These are phyloP conservation scores for Colletotrichum gigasporum DNA, from an alignment of 2,329 filamentous ascomycete species.

Conservation along the genomic window DNA sequence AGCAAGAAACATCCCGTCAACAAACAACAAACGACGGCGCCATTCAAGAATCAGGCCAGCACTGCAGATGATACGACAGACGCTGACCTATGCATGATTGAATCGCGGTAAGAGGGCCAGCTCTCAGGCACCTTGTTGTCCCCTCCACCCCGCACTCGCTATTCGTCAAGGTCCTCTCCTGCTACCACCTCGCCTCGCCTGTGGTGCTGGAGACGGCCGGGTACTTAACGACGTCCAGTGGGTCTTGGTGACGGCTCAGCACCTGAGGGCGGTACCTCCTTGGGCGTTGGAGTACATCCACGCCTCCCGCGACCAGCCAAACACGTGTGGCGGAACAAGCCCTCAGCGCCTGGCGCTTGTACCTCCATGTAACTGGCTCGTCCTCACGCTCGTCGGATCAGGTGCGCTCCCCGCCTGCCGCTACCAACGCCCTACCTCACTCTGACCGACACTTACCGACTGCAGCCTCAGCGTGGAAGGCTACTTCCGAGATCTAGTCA, in stretches of 20 bases:
- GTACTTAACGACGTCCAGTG: slow-evolving; percentile 11
- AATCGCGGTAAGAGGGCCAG: background rate
- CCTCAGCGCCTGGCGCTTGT: slow-evolving; percentile 10
- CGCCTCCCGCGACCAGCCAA: background rate
- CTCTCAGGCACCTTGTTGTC: slow-evolving; percentile 5
- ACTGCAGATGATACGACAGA: no score
- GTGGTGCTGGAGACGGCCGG: background rate
- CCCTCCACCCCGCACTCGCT: slow-evolving; percentile 11
- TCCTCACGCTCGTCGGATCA: slow-evolving; percentile 5
- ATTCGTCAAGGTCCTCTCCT: slow-evolving; percentile 7
- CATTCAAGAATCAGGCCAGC: no score
- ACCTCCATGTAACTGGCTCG: slow-evolving; percentile 1
- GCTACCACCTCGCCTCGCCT: background rate
- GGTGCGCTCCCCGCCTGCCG: slow-evolving; percentile 21
- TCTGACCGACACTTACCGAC: slow-evolving; percentile 30
- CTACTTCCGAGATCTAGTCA: slow-evolving; percentile 28
- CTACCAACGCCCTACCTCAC: slow-evolving; percentile 23
- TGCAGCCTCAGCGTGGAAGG: slow-evolving; percentile 24
- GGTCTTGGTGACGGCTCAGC: slow-evolving; percentile 5
- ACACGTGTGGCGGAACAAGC: background rate
- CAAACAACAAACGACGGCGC: no score
- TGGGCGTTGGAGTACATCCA: background rate
- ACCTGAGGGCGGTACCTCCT: background rate
- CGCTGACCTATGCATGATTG: background rate
- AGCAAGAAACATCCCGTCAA: no score